Conservation (phyloP, 768 basidiomycete species). For the Chalciporus piperatus region DNA sequence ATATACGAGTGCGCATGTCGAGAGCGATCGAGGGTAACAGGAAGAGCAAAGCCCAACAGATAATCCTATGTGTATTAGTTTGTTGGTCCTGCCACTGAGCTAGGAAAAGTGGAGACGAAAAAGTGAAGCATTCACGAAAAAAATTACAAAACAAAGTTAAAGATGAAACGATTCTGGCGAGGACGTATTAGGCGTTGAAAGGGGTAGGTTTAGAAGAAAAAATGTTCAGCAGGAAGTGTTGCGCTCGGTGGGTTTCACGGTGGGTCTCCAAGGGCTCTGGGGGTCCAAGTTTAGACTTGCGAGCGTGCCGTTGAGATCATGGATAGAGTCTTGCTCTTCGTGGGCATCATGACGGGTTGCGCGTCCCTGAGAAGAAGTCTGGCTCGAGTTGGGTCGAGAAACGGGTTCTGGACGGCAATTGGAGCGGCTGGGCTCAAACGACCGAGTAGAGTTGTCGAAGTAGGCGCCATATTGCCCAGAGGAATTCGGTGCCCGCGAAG, state of each 20-base stretch:
- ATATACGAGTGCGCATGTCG: slow-evolving; percentile 34
- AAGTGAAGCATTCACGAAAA: slow-evolving; percentile 7
- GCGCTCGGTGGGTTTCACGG: slow-evolving; percentile 19
- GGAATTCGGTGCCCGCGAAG: slow-evolving; percentile 43
- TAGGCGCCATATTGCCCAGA: slow-evolving; percentile 45
- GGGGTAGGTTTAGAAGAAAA: slow-evolving; percentile 5
- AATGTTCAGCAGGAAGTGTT: slow-evolving; percentile 18
- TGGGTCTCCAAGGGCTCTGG: slow-evolving; percentile 33
- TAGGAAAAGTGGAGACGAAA: slow-evolving; percentile 17
- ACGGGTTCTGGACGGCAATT: slow-evolving; percentile 47
- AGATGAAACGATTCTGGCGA: slow-evolving; percentile 8
- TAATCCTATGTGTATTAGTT: slow-evolving; percentile 31
- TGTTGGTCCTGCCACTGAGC: slow-evolving; percentile 22
- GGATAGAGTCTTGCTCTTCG: slow-evolving; percentile 52
- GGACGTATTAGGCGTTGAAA: slow-evolving; percentile 5
- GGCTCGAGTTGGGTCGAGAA: slow-evolving; percentile 54
- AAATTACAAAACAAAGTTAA: slow-evolving; percentile 24
- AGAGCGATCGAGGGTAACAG: slow-evolving; percentile 37
- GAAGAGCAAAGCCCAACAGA: slow-evolving; percentile 31
- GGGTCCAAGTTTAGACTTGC: slow-evolving; percentile 69
- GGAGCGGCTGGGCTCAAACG: slow-evolving; percentile 40
- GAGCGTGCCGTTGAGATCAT: slow-evolving; percentile 73
- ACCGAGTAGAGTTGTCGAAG: slow-evolving; percentile 40
- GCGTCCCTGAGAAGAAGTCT: slow-evolving; percentile 29
- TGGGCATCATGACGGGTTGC: slow-evolving; percentile 21